Evolutionary conservation across 2,329 filamentous ascomycete genomes (phyloP), one percentile per base, ranked within the genome.

Genomic region (Atkinsonella texensis): DNA sequence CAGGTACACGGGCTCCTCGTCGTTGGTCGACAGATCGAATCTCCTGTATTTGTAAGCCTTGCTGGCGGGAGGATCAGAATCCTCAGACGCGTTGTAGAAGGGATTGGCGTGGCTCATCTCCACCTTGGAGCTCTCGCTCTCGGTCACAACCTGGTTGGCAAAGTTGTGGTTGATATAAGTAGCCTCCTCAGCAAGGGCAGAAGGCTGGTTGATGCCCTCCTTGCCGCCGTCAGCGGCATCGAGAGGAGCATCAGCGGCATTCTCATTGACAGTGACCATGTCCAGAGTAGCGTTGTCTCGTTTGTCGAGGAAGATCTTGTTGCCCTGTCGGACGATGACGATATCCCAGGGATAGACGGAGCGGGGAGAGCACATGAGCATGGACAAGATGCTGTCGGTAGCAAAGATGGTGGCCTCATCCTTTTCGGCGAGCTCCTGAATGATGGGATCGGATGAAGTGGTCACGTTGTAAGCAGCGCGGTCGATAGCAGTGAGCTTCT

Each of bases 151-250:
- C 76, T 98, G 93, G 70, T 95, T 88, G 60, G 89, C 87, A 70
- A 98, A 98, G 77, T 97, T 95, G 80, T 97, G 93, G 81, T 98
- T 98, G 80, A 98, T 98, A 76, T 96, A 94, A 49, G 93, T 98
- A 51, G 93, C 93, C 74, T 98, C 93, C 70, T 96, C 85, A 64
- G 94, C 91, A 53, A 98, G 83, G 50, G 90, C 89, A 51, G 76
- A 74, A n/a, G 93, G 93, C 65, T 89, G 89, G 80, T 98, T 98
- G 72, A 98, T 85, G 58, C 80, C 76, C 67, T 98, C 93, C 74
- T 95, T 94, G 75, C 88, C 89, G 62, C 88, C 88, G 64, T 97
- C 91, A 52, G 88, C 84, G 31, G 86, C 82, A 68, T 98, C 93
- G 50, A 97, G 79, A 39, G 93, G 93, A 28, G 91, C 89, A 69